phyloP scores from a whole-genome alignment of 2,329 filamentous ascomycete genomes.

The Grosmannia huntii region DNA sequence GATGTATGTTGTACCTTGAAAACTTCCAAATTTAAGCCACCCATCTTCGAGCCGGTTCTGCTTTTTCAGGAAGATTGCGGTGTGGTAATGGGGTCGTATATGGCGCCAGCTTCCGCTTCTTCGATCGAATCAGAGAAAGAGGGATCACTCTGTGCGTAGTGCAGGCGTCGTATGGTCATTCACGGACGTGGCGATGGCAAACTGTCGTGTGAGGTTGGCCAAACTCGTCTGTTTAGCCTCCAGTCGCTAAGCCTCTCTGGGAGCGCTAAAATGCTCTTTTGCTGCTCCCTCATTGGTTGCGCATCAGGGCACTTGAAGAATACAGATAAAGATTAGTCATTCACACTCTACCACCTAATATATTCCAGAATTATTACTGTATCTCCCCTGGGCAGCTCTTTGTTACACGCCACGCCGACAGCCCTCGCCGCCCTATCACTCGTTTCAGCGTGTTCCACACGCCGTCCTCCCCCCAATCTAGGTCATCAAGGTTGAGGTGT shows the following conservation, averaged over 20 bases:
- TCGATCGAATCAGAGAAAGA: neutral
- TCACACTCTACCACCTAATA: too few species aligned
- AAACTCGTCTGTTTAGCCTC: neutral
- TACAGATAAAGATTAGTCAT: neutral
- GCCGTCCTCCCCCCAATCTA: slow-evolving; percentile 68
- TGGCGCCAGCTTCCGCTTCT: neutral
- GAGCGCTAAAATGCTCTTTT: neutral
- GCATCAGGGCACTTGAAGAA: neutral
- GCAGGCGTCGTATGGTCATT: neutral
- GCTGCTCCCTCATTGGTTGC: neutral
- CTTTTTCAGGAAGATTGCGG: neutral
- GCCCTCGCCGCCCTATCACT: slow-evolving; percentile 50
- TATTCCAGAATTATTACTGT: neutral
- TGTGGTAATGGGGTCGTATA: neutral
- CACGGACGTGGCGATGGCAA: neutral
- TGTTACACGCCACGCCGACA: slow-evolving; percentile 51
- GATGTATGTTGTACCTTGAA: slow-evolving; percentile 57
- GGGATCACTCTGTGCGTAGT: neutral
- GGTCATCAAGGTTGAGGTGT: slow-evolving; percentile 67
- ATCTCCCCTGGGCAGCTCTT: slow-evolving; percentile 36
- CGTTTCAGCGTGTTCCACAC: slow-evolving; percentile 57
- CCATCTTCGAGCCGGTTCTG: slow-evolving; percentile 36
- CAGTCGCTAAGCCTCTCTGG: neutral
- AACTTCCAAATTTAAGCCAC: slow-evolving; percentile 80
- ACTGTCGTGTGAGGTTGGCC: neutral